phyloP scores from a whole-genome alignment of 495 filamentous ascomycete species.

The Xylaria grammica region DNA sequence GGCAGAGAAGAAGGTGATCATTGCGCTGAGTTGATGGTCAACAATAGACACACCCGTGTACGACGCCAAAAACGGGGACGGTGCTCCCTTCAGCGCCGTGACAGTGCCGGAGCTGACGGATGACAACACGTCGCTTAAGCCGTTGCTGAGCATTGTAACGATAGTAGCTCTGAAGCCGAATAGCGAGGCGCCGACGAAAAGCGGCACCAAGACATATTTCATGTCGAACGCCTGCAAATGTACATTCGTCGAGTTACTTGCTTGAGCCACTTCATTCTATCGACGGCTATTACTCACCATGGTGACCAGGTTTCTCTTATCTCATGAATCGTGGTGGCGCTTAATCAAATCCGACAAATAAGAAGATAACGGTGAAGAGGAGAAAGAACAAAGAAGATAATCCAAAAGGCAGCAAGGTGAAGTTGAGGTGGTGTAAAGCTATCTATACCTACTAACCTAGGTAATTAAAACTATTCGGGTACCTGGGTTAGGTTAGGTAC shows the following conservation, averaged over 20 bases:
- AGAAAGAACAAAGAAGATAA: neutral
- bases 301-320: neutral
- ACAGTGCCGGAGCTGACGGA: conserved; percentile 12
- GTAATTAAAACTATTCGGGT: too few species aligned
- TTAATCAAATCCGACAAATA: neutral
- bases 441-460: too few species aligned
- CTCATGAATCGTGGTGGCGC: neutral
- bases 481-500: too few species aligned
- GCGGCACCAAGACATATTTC: conserved; percentile 30
- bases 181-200: conserved; percentile 28
- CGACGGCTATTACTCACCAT: neutral
- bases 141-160: conserved; percentile 23
- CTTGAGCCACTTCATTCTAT: neutral
- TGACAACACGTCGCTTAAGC: conserved; percentile 24
- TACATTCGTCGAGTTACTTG: neutral
- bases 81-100: conserved; percentile 24
- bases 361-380: neutral
- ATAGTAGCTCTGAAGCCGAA: conserved; percentile 33
- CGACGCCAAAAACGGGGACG: conserved; percentile 26
- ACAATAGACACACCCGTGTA: conserved; percentile 59
- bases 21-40: conserved; percentile 51
- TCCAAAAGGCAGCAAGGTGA: too few species aligned
- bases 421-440: too few species aligned
- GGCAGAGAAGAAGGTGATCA: conserved; percentile 63
- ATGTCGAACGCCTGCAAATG: conserved; percentile 23